These are phyloP conservation scores for Umbelopsis sp. DNA, from an alignment of 192 early-diverging fungal species.

Conservation along the genomic window DNA sequence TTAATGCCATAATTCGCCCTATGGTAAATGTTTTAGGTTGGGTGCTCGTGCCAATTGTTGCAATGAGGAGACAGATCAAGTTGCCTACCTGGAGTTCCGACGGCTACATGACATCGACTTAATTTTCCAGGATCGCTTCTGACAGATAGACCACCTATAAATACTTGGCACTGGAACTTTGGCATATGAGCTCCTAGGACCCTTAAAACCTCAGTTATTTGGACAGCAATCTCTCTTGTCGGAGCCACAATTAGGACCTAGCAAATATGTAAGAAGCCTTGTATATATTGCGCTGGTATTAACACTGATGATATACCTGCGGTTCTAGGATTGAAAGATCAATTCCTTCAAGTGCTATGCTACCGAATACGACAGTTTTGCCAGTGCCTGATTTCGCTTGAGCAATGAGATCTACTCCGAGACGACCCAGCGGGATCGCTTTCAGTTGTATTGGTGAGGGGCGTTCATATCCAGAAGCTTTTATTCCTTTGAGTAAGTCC, in stretches of 20 bases:
- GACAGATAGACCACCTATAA: conserved; percentile 60
- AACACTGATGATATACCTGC: conserved; percentile 23
- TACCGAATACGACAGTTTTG: conserved; percentile 77
- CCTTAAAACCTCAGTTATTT: conserved; percentile 57
- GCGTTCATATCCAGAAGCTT: conserved; percentile 50
- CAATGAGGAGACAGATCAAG: background rate
- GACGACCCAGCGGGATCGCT: conserved; percentile 59
- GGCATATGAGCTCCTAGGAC: conserved; percentile 35
- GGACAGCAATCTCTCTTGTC: conserved; percentile 64
- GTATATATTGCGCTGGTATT: too few relatives aligned
- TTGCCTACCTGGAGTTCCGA: conserved; percentile 51
- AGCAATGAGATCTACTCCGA: conserved; percentile 76
- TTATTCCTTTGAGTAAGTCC: conserved; percentile 43
- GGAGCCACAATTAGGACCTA: conserved; percentile 57
- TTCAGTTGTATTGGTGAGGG: conserved; percentile 70
- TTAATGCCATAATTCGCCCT: conserved; percentile 48
- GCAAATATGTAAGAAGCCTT: background rate
- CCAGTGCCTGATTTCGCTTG: conserved; percentile 85
- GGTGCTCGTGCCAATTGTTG: too few relatives aligned
- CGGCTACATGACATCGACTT: conserved; percentile 49
- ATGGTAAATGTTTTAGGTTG: background rate
- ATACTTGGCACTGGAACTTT: conserved; percentile 39
- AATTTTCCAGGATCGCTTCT: conserved; percentile 45
- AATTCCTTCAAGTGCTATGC: conserved; percentile 53
- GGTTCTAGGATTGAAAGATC: conserved; percentile 26